Conservation (phyloP, 1,284 basidiomycete genomes). For the Hypsizygus ulmarius region DNA sequence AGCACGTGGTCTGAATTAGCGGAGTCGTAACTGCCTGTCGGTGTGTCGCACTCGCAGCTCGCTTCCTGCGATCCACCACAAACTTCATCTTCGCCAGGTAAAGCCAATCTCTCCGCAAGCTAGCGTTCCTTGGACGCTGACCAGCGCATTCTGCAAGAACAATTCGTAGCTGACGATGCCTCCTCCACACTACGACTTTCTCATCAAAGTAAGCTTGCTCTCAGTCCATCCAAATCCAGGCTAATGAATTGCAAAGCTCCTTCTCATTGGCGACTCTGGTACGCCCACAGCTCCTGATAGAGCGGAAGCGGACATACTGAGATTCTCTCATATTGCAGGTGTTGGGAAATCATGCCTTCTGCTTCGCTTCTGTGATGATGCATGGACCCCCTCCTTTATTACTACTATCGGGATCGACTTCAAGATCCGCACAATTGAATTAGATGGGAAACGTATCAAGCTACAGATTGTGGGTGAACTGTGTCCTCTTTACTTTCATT, state of each 20-base stretch:
- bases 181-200: slow-evolving; percentile 86
- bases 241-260: slow-evolving; percentile 52
- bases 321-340: slow-evolving; percentile 45
- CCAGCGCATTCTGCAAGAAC: neutral
- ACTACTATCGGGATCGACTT: slow-evolving; percentile 98
- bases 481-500: neutral
- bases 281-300: slow-evolving; percentile 5
- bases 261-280: slow-evolving; percentile 98
- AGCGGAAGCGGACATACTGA: neutral
- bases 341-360: slow-evolving; percentile 99
- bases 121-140: neutral
- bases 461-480: slow-evolving; percentile 80
- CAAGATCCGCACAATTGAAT: slow-evolving; percentile 96
- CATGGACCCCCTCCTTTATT: slow-evolving; percentile 99
- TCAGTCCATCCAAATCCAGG: neutral
- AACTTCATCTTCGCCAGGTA: slow-evolving; percentile 2
- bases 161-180: slow-evolving; percentile 50
- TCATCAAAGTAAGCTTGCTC: slow-evolving; percentile 76
- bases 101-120: neutral
- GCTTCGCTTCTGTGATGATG: slow-evolving; percentile 98
- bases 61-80: slow-evolving; percentile 10
- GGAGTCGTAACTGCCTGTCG: slow-evolving; percentile 9
- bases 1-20: slow-evolving; percentile 12
- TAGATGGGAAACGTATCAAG: slow-evolving; percentile 95
- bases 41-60: too few species aligned